Evolutionary conservation across 2,329 filamentous ascomycete genomes (phyloP), one percentile per base, ranked within the genome.

Genomic region (Trichothecium sympodiale): DNA sequence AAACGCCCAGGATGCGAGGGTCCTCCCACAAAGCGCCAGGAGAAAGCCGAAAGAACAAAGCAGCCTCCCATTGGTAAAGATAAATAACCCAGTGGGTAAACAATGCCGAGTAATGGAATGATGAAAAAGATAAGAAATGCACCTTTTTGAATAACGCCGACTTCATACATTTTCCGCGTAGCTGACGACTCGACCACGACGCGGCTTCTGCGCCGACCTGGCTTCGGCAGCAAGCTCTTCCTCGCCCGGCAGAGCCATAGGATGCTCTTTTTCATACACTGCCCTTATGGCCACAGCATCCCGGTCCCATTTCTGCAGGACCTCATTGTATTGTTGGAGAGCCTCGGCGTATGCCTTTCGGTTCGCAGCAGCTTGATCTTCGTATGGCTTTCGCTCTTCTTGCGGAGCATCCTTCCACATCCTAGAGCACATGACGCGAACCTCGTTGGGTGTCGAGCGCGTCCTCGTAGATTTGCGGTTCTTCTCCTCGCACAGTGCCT

Each of bases 391-490:
- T 50, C 81, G 84, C 46, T 77, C 71, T 31, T 83, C 82, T 5
- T 76, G 67, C 2, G 69, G 60, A 0, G 83, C 77, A 34, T 83
- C 81, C 46, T 82, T 84, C 91, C 91, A 98, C 79, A 91, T 88
- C 52, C 82, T 80, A 18, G 88, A 88, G 8, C 91, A 75, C 54
- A 87, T 85, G 34, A 79, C 74, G 25, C 91, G 83, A 38, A 96
- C 83, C 50, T 94, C 85, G 48, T 86, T 93, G 6, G 80, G 77
- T 30, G 74, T 68, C 1, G 77, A 64, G 45, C 80, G 80, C 9
- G 74, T 74, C 35, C 77, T 80, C 23, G 74, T 69, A 4, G 71
- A 64, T 37, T 55, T 58, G 45, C 80, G 74, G n/a, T 71, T 74
- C 20, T 10, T 25, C 35, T 79, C 74, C 41, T 82, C 76, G 49